These are phyloP conservation scores for Beta lomatogona DNA, from an alignment of 179 eudicot genomes.

Conservation along the genomic window DNA sequence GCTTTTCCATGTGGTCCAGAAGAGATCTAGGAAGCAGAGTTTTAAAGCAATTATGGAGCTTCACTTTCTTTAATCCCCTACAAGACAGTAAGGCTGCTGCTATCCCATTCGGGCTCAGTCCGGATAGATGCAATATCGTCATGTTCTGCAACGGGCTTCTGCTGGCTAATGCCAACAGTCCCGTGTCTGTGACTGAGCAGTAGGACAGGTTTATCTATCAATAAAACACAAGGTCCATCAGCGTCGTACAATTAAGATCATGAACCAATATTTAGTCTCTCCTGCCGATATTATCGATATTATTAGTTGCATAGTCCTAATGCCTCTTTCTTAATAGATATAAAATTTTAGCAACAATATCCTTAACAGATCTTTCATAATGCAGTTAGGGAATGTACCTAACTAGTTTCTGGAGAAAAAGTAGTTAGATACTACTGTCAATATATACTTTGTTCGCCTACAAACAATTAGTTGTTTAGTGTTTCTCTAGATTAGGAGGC, in stretches of 20 bases:
- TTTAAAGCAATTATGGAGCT: constrained; percentile 63
- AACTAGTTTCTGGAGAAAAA: too few relatives aligned
- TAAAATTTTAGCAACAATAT: too few relatives aligned
- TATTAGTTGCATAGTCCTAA: too few relatives aligned
- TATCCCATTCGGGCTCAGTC: constrained; percentile 67
- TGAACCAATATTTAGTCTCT: neutral
- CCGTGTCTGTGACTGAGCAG: constrained; percentile 69
- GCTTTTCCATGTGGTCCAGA: constrained; percentile 58
- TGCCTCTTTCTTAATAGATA: too few relatives aligned
- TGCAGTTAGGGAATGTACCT: too few relatives aligned
- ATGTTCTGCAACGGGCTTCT: constrained; percentile 70
- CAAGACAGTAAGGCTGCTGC: constrained; percentile 70
- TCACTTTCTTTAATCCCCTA: constrained; percentile 72
- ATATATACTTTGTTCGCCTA: too few relatives aligned
- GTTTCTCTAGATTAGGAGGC: too few relatives aligned
- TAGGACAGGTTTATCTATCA: constrained; percentile 75
- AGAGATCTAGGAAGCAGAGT: constrained; percentile 53
- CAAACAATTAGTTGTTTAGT: too few relatives aligned
- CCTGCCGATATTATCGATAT: too few relatives aligned
- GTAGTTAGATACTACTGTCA: too few relatives aligned
- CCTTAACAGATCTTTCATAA: too few relatives aligned
- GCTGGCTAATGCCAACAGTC: constrained; percentile 70
- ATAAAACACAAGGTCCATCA: neutral
- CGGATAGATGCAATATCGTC: constrained; percentile 62
- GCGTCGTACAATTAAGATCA: neutral